These are phyloP conservation scores for Pilasporangium apinafurcum DNA, from an alignment of 352 stramenopile species.

Conservation along the genomic window DNA sequence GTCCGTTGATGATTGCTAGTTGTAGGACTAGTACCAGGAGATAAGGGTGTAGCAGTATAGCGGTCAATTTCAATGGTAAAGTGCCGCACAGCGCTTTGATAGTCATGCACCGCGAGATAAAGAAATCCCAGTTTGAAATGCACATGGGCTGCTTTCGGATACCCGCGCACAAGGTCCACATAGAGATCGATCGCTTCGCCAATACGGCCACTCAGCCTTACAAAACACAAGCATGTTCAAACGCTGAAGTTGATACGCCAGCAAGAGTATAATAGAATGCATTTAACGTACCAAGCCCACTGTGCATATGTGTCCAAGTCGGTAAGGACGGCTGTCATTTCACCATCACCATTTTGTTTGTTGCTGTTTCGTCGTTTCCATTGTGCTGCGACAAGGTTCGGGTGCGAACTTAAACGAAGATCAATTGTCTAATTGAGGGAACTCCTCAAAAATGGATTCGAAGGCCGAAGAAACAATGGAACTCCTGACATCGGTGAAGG, in stretches of 20 bases:
- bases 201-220: slow-evolving; percentile 33
- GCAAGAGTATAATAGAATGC: background rate
- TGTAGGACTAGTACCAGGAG: background rate
- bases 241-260: background rate
- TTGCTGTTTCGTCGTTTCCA: slow-evolving; percentile 1
- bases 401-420: too few species aligned
- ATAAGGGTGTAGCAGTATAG: slow-evolving; percentile 5
- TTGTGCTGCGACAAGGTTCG: too few species aligned
- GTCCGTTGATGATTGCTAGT: slow-evolving; percentile 2
- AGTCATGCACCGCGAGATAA: slow-evolving; percentile 26
- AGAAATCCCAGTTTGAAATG: slow-evolving; percentile 56
- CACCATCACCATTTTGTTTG: too few species aligned
- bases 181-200: slow-evolving; percentile 45
- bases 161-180: slow-evolving; percentile 25
- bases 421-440: too few species aligned
- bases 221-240: background rate
- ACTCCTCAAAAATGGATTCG: too few species aligned
- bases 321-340: too few species aligned
- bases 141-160: slow-evolving; percentile 30
- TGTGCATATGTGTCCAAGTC: slow-evolving; percentile 45
- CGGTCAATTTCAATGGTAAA: slow-evolving; percentile 38
- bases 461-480: too few species aligned
- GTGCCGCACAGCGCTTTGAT: slow-evolving; percentile 17
- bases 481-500: too few species aligned
- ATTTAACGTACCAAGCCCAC: slow-evolving; percentile 30